phyloP scores from a whole-genome alignment of 768 basidiomycete genomes.

The Kwoniella mangroviensis region DNA sequence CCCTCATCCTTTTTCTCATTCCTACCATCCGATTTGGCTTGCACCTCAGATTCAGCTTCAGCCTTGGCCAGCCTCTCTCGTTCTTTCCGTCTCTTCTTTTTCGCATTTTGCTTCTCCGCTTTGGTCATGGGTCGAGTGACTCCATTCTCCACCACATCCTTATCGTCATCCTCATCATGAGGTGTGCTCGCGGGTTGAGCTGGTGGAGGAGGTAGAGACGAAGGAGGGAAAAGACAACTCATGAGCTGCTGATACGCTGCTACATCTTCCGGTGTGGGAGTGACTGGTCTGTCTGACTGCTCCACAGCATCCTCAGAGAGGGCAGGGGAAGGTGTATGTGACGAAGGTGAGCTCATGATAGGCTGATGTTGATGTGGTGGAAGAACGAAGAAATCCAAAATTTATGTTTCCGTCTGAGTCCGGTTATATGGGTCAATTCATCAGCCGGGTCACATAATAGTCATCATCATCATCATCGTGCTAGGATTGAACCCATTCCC shows the following conservation, averaged over 20 bases:
- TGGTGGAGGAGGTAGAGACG: constrained; percentile 11
- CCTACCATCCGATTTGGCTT: not conserved
- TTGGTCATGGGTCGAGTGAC: constrained; percentile 29
- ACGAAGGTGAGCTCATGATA: not conserved
- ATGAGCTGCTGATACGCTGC: constrained; percentile 11
- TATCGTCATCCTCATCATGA: constrained; percentile 2
- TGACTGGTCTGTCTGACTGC: not conserved
- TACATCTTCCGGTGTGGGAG: constrained; percentile 15
- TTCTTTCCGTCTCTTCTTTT: constrained; percentile 35
- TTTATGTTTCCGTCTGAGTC: not conserved
- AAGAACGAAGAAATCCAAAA: not conserved
- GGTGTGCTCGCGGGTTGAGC: not conserved
- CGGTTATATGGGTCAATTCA: not conserved
- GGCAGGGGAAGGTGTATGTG: not conserved
- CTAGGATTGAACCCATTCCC: no score
- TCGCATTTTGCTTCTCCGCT: constrained; percentile 39
- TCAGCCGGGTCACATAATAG: not conserved
- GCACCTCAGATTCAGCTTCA: not conserved
- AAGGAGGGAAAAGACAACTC: constrained; percentile 13
- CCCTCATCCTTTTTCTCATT: not conserved
- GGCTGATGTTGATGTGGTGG: no score
- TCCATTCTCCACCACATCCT: constrained; percentile 11
- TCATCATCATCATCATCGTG: not conserved
- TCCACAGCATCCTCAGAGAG: not conserved
- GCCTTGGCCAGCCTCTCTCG: constrained; percentile 20